These are phyloP conservation scores for Pseudogymnoascus sp. DNA, from an alignment of 2,329 filamentous ascomycete genomes.

Conservation along the genomic window DNA sequence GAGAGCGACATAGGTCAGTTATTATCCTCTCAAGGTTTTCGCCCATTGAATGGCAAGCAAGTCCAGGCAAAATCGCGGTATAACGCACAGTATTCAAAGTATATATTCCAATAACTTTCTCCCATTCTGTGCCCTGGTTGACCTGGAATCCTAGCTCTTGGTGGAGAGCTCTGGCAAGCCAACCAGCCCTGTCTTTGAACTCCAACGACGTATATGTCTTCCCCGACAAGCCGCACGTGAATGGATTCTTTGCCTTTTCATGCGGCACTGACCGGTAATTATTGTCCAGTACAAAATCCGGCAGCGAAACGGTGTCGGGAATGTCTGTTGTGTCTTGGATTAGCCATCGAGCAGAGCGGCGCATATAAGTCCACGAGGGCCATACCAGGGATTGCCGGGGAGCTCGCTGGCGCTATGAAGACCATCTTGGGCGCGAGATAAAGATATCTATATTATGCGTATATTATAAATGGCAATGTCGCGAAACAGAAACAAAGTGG, in stretches of 20 bases:
- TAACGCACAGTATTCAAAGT: slow-evolving; percentile 60
- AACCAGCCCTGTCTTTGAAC: slow-evolving; percentile 54
- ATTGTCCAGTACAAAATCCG: slow-evolving; percentile 67
- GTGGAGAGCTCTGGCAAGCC: slow-evolving; percentile 55
- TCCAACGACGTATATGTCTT: slow-evolving; percentile 53
- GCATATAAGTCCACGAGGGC: neutral
- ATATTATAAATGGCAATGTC: neutral
- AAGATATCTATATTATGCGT: neutral
- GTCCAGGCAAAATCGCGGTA: neutral
- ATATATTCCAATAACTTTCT: slow-evolving; percentile 66
- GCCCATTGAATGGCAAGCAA: neutral
- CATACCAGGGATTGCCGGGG: neutral
- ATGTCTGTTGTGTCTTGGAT: neutral
- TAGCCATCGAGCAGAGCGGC: neutral
- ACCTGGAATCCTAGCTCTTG: slow-evolving; percentile 61
- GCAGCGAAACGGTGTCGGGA: slow-evolving; percentile 63
- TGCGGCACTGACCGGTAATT: slow-evolving; percentile 55
- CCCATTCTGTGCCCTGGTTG: slow-evolving; percentile 62
- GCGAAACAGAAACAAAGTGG: neutral
- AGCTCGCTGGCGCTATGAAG: neutral
- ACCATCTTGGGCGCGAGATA: neutral
- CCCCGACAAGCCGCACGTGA: slow-evolving; percentile 64
- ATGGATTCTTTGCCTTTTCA: slow-evolving; percentile 55
- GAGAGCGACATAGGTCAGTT: neutral
- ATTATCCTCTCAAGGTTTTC: neutral